Evolutionary conservation across 192 early-diverging fungal species (phyloP).

Genomic region (Backusella tarrabulga): DNA sequence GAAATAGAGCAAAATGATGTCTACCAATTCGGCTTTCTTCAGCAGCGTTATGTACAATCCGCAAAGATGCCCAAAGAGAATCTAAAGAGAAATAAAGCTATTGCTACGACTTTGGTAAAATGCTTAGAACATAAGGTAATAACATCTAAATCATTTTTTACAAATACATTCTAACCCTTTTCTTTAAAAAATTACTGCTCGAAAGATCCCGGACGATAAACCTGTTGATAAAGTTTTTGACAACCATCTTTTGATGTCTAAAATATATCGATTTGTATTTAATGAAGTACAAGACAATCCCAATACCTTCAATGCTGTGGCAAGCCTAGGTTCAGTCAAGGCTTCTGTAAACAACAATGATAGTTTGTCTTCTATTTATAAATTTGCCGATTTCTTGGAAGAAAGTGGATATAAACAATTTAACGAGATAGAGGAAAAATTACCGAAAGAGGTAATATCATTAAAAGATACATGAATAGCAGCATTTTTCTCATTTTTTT

Average conservation of each 20-base stretch:
- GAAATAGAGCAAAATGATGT: background rate
- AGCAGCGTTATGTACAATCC: background rate
- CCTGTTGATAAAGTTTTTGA: background rate
- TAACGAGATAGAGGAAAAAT: background rate
- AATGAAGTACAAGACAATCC: background rate
- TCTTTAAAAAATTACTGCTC: background rate
- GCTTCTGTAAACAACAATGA: background rate
- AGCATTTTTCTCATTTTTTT: background rate
- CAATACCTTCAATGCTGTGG: background rate
- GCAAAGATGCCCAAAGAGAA: background rate
- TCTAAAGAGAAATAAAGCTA: background rate
- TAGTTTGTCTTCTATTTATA: background rate
- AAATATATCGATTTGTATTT: conserved; percentile 1
- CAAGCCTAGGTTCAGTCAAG: background rate
- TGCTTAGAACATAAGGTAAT: conserved; percentile 5
- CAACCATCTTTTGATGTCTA: background rate
- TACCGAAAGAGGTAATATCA: background rate
- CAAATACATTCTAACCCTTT: background rate
- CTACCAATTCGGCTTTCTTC: background rate
- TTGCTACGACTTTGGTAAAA: background rate
- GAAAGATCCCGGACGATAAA: background rate
- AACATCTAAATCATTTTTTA: background rate
- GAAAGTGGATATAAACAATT: background rate
- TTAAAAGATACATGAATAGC: background rate
- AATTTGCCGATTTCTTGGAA: conserved; percentile 1